Base-by-base conservation (phyloP, 73 alveolate genomes). In the Durusdinium trenchii region DNA sequence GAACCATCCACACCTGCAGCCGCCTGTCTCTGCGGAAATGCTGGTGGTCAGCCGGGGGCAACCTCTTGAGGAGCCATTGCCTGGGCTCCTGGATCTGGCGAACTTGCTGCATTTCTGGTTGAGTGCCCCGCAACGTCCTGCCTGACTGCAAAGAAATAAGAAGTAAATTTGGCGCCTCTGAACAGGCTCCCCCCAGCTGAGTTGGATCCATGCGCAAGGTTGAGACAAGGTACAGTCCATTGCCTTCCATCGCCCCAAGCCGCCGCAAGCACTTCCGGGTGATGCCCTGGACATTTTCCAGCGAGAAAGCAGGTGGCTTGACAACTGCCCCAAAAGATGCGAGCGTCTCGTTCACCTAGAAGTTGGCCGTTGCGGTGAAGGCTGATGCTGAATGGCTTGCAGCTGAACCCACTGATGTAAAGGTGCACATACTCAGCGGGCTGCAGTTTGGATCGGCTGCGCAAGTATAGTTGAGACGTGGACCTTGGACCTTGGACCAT, bases 221-320 rank as follows among this genome's bases (percentile, higher is more conserved):
- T 3, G 51, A 5, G 52, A 86, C 95, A 0, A 26, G 47, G 76
- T 86, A 86, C 26, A 79, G 9, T 35, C 95, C 95, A 20, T 30
- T 48, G 47, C 62, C 30, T 48, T 20, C 3, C 83, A 57, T 43
- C 2, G 51, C 42, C 12, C 7, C 5, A 20, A 86, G 46, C 4
- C 54, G 64, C 14, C 26, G n/a, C 2, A 60, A 46, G 18, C 14
- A 32, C 36, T 2, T 18, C 2, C 95, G 81, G 9, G 36, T 4
- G 62, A 86, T 86, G 61, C 83, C 95, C 35, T 26, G 38, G 45
- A 86, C 95, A 26, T 86, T 86, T 45, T 86, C 95, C 50, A 86
- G 62, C 45, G 60, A 32, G 51, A 86, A 86, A n/a, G 48, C 9
- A 6, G 95, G 38, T 4, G 95, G 95, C 45, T 62, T 45, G 36